These are phyloP conservation scores for Ophiostoma sp. DNA, from an alignment of 2,329 filamentous ascomycete species.

Conservation along the genomic window DNA sequence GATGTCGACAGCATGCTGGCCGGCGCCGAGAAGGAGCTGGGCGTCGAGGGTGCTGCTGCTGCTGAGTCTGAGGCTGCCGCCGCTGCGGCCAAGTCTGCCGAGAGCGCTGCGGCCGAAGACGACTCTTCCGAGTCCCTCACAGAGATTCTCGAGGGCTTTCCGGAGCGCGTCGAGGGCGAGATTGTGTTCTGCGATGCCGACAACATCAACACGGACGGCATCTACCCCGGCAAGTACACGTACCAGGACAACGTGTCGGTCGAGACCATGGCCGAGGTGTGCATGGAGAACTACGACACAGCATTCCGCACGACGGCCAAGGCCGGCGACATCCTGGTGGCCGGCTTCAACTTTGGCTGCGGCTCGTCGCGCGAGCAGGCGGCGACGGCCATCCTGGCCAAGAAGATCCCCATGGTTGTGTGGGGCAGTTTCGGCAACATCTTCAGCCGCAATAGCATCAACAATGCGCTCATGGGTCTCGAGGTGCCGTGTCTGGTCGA, in stretches of 20 bases:
- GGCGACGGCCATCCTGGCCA: constrained; percentile 78
- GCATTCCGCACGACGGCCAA: constrained; percentile 59
- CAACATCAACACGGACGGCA: constrained; percentile 87
- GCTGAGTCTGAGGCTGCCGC: constrained; percentile 41
- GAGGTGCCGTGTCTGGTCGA: constrained; percentile 64
- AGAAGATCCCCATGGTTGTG: constrained; percentile 72
- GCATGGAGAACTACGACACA: constrained; percentile 90
- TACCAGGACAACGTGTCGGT: constrained; percentile 78
- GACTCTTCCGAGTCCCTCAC: constrained; percentile 41
- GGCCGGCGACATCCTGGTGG: constrained; percentile 72
- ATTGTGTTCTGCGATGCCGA: constrained; percentile 78
- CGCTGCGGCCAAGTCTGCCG: constrained; percentile 28
- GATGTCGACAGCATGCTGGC: constrained; percentile 61
- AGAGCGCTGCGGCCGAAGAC: constrained; percentile 27
- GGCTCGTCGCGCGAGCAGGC: constrained; percentile 70
- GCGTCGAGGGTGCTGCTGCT: neutral
- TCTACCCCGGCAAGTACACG: constrained; percentile 72
- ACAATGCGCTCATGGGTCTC: constrained; percentile 58
- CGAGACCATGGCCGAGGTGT: constrained; percentile 79
- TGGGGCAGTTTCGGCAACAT: constrained; percentile 79
- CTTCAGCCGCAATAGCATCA: constrained; percentile 70
- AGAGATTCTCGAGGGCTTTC: constrained; percentile 79
- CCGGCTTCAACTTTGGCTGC: constrained; percentile 85
- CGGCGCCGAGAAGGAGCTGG: constrained; percentile 41
- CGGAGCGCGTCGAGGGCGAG: constrained; percentile 74